A percentile compares a stretch with the other conserved stretches of the same genome.
Conservation (phyloP, 495 filamentous ascomycete genomes). For the Cudoniella acicularis region DNA sequence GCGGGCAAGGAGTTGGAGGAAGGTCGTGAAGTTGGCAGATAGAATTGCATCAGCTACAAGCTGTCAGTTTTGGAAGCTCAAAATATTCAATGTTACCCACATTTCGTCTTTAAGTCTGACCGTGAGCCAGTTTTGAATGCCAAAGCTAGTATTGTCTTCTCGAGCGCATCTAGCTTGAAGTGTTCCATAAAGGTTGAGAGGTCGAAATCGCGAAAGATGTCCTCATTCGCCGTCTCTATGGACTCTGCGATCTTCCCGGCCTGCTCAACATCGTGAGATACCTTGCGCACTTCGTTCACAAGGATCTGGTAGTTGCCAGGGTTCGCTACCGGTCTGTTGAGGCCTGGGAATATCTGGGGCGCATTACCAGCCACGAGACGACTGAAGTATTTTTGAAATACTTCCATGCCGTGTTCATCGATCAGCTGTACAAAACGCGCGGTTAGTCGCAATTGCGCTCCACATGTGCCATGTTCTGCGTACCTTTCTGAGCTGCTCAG, state of each 20-base stretch:
- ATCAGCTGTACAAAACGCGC: constrained; percentile 58
- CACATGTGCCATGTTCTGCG: background rate
- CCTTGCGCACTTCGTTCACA: constrained; percentile 78
- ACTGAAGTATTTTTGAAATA: constrained; percentile 87
- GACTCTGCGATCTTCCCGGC: constrained; percentile 89
- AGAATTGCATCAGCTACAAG: constrained; percentile 75
- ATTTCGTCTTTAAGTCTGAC: constrained; percentile 82
- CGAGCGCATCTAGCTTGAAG: constrained; percentile 82
- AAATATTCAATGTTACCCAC: constrained; percentile 44
- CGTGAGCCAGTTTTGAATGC: constrained; percentile 79
- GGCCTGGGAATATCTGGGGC: constrained; percentile 75
- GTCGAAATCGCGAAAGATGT: constrained; percentile 92
- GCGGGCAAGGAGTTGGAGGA: constrained; percentile 66
- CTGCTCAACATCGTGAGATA: constrained; percentile 73
- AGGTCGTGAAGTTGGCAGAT: constrained; percentile 65
- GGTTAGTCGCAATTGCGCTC: constrained; percentile 14
- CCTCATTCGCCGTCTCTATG: constrained; percentile 76
- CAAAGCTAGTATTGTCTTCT: constrained; percentile 83
- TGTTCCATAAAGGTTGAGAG: constrained; percentile 88
- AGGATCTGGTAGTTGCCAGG: constrained; percentile 78
- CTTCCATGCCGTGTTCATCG: constrained; percentile 95
- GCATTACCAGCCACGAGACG: constrained; percentile 83
- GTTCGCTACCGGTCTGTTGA: constrained; percentile 66
- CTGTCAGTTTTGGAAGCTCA: constrained; percentile 28
- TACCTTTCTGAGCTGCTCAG: constrained; percentile 89